Conservation (phyloP, 805 yeast species). For the Saccharomyces paradoxus region DNA sequence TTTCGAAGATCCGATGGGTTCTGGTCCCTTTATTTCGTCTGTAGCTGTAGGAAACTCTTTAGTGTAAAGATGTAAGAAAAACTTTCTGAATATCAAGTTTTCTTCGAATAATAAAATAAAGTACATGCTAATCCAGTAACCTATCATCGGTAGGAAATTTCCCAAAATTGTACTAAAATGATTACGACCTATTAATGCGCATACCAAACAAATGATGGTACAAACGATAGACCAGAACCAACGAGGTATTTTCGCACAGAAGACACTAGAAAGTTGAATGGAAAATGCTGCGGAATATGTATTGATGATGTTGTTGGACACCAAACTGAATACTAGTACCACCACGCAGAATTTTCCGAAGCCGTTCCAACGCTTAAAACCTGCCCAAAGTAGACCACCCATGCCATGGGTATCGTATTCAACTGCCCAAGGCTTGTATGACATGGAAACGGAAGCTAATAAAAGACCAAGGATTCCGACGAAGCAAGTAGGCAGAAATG, state of each 20-base stretch:
- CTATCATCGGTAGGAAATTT: slow-evolving; percentile 83
- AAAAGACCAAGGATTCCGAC: slow-evolving; percentile 69
- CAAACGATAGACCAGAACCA: slow-evolving; percentile 65
- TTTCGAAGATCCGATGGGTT: slow-evolving; percentile 1
- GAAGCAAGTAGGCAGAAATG: slow-evolving; percentile 61
- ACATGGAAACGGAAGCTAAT: slow-evolving; percentile 58
- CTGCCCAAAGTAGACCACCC: slow-evolving; percentile 65
- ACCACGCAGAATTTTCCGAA: slow-evolving; percentile 70
- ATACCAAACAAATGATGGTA: slow-evolving; percentile 55
- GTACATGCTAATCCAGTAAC: slow-evolving; percentile 84
- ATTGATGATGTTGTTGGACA: slow-evolving; percentile 75
- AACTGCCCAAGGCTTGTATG: slow-evolving; percentile 46
- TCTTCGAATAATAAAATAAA: slow-evolving; percentile 65
- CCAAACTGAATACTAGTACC: slow-evolving; percentile 60
- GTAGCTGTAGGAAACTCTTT: slow-evolving; percentile 34
- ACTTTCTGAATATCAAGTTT: slow-evolving; percentile 56
- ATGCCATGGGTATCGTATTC: slow-evolving; percentile 54
- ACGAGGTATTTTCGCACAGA: slow-evolving; percentile 59
- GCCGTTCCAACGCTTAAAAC: slow-evolving; percentile 63
- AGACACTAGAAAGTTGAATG: slow-evolving; percentile 53
- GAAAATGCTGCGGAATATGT: slow-evolving; percentile 76
- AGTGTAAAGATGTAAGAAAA: slow-evolving; percentile 36
- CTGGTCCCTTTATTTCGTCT: background rate
- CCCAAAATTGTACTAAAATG: slow-evolving; percentile 66
- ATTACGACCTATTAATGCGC: slow-evolving; percentile 69